Base-by-base conservation (phyloP, 2,329 filamentous ascomycete genomes). In the Chrysoporthe puriensis region DNA sequence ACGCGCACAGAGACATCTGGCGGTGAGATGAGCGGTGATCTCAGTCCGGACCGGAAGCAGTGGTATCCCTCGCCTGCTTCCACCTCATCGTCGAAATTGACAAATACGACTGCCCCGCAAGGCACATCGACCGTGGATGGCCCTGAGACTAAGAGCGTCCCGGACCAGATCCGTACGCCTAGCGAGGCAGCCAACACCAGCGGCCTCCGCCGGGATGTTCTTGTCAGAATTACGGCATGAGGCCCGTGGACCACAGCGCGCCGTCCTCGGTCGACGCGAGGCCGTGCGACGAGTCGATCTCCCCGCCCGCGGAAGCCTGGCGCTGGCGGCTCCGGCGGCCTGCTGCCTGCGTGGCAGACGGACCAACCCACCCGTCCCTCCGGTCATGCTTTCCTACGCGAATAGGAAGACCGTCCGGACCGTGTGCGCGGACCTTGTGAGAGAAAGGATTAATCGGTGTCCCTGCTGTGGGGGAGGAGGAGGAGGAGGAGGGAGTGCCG, bases 371-470 rank as follows among this genome's bases (percentile, higher is more conserved):
- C 90, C 72, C 2, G 72, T 68, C 18, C 70, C 69, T 14, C 69
- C 59, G 1, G 44, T 18, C 2, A 69, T 21, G 21, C 21, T 21
- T 21, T 21, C 32, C 74, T 73, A 61, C 76, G 74, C 2, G 73
- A 72, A 64, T 73, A 74, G 21, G 62, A 73, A 75, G 4, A 75
- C 67, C 5, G 73, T 64, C 1, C 67, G 61, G 48, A 71, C 73
- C 70, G 90, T 89, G 69, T 87, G 84, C 71, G 88, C 85, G 5
- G 85, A 71, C 18, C 1, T 21, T 21, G 21, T 21, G 21, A 21
- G 21, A 21, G 21, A 21, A 21, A 21, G 21, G 21, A 21, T 21
- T 21, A 21, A 21, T 21, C 21, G 21, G 21, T 21, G 21, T 21
- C 21, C 21, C 21, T 21, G 21, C 21, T 21, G 21, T 21, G 36